Base-by-base conservation (phyloP, 768 basidiomycete species). In the Rhodotorula diobovata region DNA sequence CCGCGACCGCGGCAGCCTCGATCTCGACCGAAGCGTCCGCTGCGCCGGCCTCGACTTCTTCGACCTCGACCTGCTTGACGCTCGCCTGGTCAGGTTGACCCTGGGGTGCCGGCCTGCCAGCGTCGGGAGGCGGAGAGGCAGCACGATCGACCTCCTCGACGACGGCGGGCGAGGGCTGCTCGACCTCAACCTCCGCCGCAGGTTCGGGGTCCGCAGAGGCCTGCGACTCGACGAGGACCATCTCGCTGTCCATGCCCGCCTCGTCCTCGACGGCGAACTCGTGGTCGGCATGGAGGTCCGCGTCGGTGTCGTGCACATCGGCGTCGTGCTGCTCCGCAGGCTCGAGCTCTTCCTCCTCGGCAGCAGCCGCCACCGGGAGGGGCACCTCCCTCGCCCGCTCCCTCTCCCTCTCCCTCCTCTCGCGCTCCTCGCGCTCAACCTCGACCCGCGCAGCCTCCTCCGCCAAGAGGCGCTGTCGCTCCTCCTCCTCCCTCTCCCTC, bases 171-270 rank as follows among this genome's bases (percentile, higher is more conserved):
- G 32, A 8, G 11, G 54, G 16, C 32, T 51, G 20, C n/a, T 56
- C 45, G n/a, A 35, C 5, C 10, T 37, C 65, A 15, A 18, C 15
- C 25, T 46, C 61, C 51, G 30, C 28, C 41, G 55, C 46, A 21
- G n/a, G 18, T 32, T 16, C 41, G 28, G 1, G 39, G 34, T 2
- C 60, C 7, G 10, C 16, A 11, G 35, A 14, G 2, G 32, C 50
- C 25, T 70, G 69, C 41, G 64, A 61, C 23, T 21, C 48, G 20
- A 48, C 34, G 53, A 66, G 7, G 16, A 66, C 34, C 34, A 46
- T 25, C 25, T 65, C 69, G 63, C 63, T 66, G 37, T 65, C 64
- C 69, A 70, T 65, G n/a, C 63, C 69, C 25, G 45, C 54, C n/a
- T 43, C 58, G 25, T 61, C 51, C 34, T 65, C 51, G 34, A 54